A percentile compares a stretch with the other conserved stretches of the same genome.
These are phyloP conservation scores for Paramecium pentaurelia DNA, from an alignment of 73 alveolate genomes.

Conservation along the genomic window DNA sequence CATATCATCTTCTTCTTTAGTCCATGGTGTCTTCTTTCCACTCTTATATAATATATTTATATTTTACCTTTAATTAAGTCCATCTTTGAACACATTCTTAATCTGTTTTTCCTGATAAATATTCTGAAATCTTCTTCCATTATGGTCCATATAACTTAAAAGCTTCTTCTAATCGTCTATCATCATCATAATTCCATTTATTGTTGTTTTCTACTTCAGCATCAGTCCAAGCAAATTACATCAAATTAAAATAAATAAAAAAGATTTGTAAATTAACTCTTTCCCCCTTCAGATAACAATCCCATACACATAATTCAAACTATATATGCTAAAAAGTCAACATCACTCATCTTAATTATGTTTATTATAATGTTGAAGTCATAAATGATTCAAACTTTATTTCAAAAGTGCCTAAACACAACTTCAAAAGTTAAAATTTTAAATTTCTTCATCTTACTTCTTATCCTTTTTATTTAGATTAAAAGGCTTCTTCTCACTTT, in stretches of 20 bases:
- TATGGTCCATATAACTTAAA: neutral
- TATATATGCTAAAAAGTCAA: neutral
- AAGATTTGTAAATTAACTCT: neutral
- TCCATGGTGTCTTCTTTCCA: neutral
- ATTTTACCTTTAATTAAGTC: neutral
- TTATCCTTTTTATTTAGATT: neutral
- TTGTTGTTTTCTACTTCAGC: neutral
- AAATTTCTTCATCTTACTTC: neutral
- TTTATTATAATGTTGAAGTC: neutral
- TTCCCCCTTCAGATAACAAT: neutral
- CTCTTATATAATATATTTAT: neutral
- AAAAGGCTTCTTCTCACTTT: neutral
- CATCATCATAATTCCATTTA: neutral
- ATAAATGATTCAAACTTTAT: neutral
- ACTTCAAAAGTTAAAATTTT: neutral
- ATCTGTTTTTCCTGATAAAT: neutral
- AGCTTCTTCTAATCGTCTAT: neutral
- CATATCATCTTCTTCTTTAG: neutral
- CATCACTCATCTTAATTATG: neutral
- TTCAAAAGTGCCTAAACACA: neutral
- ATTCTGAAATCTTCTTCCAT: neutral
- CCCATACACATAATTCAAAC: neutral
- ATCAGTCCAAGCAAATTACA: neutral
- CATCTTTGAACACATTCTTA: neutral
- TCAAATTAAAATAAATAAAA: neutral